Percentiles rank a stretch among this genome's conserved stretches.
Conservation (phyloP, 148 eudicot genomes). For the Cornus suecica region DNA sequence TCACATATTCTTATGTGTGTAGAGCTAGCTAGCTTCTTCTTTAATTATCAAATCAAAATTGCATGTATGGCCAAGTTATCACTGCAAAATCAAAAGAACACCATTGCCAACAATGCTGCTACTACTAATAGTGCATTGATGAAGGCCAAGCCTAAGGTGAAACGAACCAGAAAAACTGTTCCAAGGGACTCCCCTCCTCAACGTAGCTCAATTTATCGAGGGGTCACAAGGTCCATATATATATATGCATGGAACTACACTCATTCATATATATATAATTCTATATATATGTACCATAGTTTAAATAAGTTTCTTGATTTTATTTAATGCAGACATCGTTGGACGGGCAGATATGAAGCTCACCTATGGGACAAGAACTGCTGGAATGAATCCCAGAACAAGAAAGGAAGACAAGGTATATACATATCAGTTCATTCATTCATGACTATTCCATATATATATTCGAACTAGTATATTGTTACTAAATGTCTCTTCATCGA, state of each 20-base stretch:
- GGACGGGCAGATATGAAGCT: slow-evolving; percentile 92
- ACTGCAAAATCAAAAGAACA: slow-evolving; percentile 12
- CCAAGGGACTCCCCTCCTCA: slow-evolving; percentile 63
- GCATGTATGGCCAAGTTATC: slow-evolving; percentile 24
- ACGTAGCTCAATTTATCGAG: slow-evolving; percentile 75
- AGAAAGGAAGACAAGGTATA: slow-evolving; percentile 89
- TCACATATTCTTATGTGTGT: no score
- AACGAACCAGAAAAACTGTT: slow-evolving; percentile 47
- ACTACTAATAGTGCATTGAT: slow-evolving; percentile 15
- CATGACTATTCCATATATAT: no score
- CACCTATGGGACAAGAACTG: slow-evolving; percentile 87
- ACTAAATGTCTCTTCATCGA: neutral
- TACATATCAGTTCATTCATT: neutral
- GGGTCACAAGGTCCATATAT: slow-evolving; percentile 58
- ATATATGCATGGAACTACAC: neutral
- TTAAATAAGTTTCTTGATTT: neutral
- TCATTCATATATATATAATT: slow-evolving; percentile 2
- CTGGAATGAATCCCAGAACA: slow-evolving; percentile 72
- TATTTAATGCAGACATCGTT: slow-evolving; percentile 52
- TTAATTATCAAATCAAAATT: neutral
- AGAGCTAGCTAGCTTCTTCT: neutral
- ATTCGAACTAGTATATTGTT: no score
- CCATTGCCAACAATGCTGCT: slow-evolving; percentile 2
- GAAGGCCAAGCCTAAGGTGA: slow-evolving; percentile 39
- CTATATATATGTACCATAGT: neutral